These are phyloP conservation scores for Crithidia expoeki DNA, from an alignment of 208 protist species.

Conservation along the genomic window DNA sequence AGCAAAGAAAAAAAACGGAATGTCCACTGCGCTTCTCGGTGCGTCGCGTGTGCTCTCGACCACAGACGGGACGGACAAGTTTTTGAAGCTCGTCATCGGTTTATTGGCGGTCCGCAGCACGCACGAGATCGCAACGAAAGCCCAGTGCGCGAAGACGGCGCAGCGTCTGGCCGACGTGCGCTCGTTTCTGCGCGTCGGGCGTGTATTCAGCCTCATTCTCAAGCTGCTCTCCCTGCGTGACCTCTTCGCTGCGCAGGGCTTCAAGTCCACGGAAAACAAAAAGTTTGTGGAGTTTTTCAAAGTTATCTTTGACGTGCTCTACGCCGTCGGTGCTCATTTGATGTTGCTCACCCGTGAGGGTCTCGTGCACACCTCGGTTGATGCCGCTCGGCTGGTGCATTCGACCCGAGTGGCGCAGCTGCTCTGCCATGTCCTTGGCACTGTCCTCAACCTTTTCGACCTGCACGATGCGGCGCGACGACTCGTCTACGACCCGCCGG, in stretches of 20 bases:
- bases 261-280: constrained; percentile 42
- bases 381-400: not conserved
- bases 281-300: constrained; percentile 64
- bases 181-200: constrained; percentile 58
- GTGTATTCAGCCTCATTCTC: constrained; percentile 39
- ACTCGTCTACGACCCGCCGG: constrained; percentile 45
- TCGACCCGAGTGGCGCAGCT: constrained; percentile 2
- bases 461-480: constrained; percentile 40
- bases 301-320: constrained; percentile 40
- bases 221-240: constrained; percentile 42
- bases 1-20: not conserved
- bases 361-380: constrained; percentile 7
- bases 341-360: constrained; percentile 35
- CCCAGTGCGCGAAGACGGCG: not conserved
- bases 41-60: constrained; percentile 38
- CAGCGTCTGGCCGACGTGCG: constrained; percentile 34
- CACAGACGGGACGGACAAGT: constrained; percentile 62
- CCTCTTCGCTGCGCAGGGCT: constrained; percentile 46
- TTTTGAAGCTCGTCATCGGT: constrained; percentile 52
- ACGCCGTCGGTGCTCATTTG: constrained; percentile 52
- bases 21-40: constrained; percentile 13
- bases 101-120: constrained; percentile 34
- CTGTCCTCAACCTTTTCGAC: constrained; percentile 44
- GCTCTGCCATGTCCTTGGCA: constrained; percentile 45
- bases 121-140: not conserved